Percentiles rank a stretch among this genome's conserved stretches.
phyloP scores from a whole-genome alignment of 2,329 filamentous ascomycete genomes.

The Emergomyces africanus region DNA sequence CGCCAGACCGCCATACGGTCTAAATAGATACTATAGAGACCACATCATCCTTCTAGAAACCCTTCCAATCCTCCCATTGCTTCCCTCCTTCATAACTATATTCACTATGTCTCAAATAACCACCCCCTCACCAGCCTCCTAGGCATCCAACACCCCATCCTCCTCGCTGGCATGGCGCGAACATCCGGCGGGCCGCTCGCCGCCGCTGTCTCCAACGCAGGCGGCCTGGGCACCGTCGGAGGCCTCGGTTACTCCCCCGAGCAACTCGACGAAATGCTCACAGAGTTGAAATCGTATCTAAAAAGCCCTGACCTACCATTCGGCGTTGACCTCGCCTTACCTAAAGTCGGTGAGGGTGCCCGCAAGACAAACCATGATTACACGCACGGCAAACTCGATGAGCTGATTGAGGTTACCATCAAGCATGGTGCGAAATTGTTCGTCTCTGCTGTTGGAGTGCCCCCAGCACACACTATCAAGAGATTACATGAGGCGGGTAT shows the following conservation, averaged over 20 bases:
- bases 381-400: slow-evolving; percentile 75
- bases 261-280: slow-evolving; percentile 66
- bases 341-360: slow-evolving; percentile 72
- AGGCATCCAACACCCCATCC: slow-evolving; percentile 73
- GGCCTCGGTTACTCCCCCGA: slow-evolving; percentile 57
- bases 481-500: slow-evolving; percentile 67
- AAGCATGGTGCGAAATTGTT: slow-evolving; percentile 74
- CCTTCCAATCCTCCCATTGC: not conserved
- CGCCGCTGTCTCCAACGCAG: slow-evolving; percentile 78
- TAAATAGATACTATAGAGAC: not conserved
- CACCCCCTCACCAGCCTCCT: slow-evolving; percentile 66
- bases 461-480: slow-evolving; percentile 59
- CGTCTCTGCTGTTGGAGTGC: slow-evolving; percentile 78
- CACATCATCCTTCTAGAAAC: not conserved
- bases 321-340: slow-evolving; percentile 81
- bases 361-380: slow-evolving; percentile 94
- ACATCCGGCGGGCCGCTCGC: slow-evolving; percentile 67
- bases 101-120: slow-evolving; percentile 37
- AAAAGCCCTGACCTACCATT: slow-evolving; percentile 59
- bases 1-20: not conserved
- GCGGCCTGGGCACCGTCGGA: slow-evolving; percentile 57
- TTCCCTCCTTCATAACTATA: not conserved
- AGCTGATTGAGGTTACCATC: slow-evolving; percentile 77
- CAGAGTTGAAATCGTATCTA: slow-evolving; percentile 70
- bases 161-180: slow-evolving; percentile 89